Evolutionary conservation across 352 stramenopile species (phyloP).

Genomic region (Globisporangium uncinulatum): DNA sequence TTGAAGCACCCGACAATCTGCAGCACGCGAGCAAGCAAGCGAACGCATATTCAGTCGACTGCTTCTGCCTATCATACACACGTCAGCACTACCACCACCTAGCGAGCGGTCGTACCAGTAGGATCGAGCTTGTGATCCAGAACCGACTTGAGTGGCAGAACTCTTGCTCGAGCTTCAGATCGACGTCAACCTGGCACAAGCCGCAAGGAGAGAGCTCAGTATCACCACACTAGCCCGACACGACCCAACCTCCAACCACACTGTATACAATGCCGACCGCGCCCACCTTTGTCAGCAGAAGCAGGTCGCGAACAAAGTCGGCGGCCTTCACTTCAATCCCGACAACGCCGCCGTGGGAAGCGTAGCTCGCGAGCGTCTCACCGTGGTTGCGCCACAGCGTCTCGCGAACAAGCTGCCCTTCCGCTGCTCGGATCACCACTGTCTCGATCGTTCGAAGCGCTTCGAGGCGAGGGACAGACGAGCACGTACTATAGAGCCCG

Average conservation of each 20-base stretch:
- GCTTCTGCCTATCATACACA: too few species aligned
- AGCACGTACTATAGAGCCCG: slow-evolving; percentile 50
- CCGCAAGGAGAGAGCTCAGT: slow-evolving; percentile 2
- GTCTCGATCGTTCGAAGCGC: slow-evolving; percentile 68
- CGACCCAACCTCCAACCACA: neutral
- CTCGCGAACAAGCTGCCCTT: slow-evolving; percentile 75
- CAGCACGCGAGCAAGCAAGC: neutral
- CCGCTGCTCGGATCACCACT: slow-evolving; percentile 70
- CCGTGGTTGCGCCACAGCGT: slow-evolving; percentile 50
- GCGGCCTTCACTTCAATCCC: slow-evolving; percentile 57
- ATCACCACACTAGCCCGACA: neutral
- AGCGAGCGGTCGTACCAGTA: slow-evolving; percentile 43
- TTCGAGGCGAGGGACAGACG: slow-evolving; percentile 60
- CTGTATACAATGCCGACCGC: neutral
- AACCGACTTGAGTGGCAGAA: slow-evolving; percentile 78
- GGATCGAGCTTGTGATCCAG: slow-evolving; percentile 80
- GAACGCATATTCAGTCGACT: neutral
- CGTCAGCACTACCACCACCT: neutral
- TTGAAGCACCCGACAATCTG: slow-evolving; percentile 66
- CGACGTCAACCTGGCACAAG: slow-evolving; percentile 35
- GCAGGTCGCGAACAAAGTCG: slow-evolving; percentile 50
- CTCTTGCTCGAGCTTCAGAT: slow-evolving; percentile 61
- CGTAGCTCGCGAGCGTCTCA: slow-evolving; percentile 51
- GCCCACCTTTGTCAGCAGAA: slow-evolving; percentile 58
- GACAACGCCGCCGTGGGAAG: slow-evolving; percentile 52